Evolutionary conservation across 805 yeast species (phyloP), one percentile per base, ranked within the genome.

Genomic region (Cyberlindnera japonica): DNA sequence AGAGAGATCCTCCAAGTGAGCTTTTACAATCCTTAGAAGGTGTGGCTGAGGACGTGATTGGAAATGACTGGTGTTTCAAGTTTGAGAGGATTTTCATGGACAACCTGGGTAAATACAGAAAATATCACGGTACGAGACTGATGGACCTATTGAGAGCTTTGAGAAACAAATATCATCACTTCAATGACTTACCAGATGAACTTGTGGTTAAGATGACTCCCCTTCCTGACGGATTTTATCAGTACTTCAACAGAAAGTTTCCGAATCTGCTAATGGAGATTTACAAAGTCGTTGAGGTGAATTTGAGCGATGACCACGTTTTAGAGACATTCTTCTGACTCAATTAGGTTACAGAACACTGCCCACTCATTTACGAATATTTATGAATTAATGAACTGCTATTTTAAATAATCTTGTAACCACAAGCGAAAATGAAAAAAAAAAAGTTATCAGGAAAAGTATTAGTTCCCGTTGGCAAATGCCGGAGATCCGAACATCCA

Each of bases 141-240:
- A 78, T 89, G 80, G 99, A 93, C 59, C 64, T 93, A 37, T 63
- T 93, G 43, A 69, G 99, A 43, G 96, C 96, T 0, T 62, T 93
- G 51, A 72, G 99, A 53, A 93, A 93, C 65, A 93, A 93, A 61
- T 83, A 87, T 55, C 98, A 93, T 61, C 99, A 93, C 61, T 91
- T 75, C 61, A 88, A 88, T 63, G 99, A 93, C 59, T 65, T 90
- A 57, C 96, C 96, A 1, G 71, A 64, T 9, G 74, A 68, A 12
- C 69, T 93, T 43, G 79, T 77, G 38, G 58, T 57, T 13, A 70
- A 75, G 36, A 83, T 93, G 77, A 82, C 87, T 15, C 83, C 91
- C 0, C 63, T 88, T 20, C 96, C 97, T 0, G 77, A 78, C 36
- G 96, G 95, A 0, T 93, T 86, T 58, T 84, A 87, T 61, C 62